phyloP scores from a whole-genome alignment of 768 basidiomycete genomes.

The Xerocomus potaroensis region DNA sequence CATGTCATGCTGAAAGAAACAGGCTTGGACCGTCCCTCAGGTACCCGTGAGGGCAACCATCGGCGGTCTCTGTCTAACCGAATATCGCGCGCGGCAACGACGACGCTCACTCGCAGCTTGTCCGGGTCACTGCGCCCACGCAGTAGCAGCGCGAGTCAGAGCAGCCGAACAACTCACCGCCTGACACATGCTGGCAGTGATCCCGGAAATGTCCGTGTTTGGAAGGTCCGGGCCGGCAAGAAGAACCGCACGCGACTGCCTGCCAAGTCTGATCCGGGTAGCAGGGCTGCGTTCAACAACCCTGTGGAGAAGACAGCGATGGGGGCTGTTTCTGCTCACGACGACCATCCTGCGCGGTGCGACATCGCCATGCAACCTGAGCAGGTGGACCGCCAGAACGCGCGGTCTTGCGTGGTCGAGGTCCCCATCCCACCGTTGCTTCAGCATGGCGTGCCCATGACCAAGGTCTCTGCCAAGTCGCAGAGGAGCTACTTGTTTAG shows the following conservation, averaged over 20 bases:
- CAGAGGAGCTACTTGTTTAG: slow-evolving; percentile 67
- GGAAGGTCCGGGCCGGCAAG: slow-evolving; percentile 15
- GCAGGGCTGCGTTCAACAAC: not conserved
- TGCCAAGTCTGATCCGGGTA: not conserved
- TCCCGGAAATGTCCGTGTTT: slow-evolving; percentile 18
- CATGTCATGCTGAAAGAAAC: not conserved
- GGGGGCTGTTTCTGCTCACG: not conserved
- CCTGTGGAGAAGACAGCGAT: not conserved
- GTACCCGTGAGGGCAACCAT: slow-evolving; percentile 12
- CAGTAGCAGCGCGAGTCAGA: slow-evolving; percentile 7
- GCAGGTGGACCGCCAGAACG: not conserved
- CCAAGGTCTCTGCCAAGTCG: slow-evolving; percentile 77
- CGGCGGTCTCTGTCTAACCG: slow-evolving; percentile 35
- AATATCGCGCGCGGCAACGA: slow-evolving; percentile 32
- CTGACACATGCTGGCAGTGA: too few species aligned
- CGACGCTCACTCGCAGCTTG: slow-evolving; percentile 28
- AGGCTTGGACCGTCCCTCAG: not conserved
- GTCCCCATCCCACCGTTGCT: slow-evolving; percentile 54
- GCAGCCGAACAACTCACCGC: too few species aligned
- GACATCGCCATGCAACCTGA: not conserved
- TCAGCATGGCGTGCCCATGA: slow-evolving; percentile 66
- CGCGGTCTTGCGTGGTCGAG: slow-evolving; percentile 27
- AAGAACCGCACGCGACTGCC: not conserved
- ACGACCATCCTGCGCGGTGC: not conserved
- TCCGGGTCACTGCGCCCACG: slow-evolving; percentile 20